phyloP scores from a whole-genome alignment of 2,329 filamentous ascomycete genomes.

The Grosmannia penicillata region DNA sequence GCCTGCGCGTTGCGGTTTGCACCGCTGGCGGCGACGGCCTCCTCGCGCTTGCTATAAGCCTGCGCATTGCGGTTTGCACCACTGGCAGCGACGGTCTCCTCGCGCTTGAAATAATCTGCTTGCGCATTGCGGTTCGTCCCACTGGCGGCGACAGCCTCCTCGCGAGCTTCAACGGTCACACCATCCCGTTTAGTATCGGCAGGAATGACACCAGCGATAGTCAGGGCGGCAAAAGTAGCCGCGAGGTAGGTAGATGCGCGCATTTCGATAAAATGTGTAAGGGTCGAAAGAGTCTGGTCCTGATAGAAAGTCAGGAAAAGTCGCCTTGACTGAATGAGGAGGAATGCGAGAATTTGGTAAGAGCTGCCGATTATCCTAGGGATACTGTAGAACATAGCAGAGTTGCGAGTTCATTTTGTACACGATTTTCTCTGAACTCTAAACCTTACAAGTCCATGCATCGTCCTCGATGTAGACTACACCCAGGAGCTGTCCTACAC shows the following conservation, averaged over 20 bases:
- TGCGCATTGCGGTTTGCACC: not conserved
- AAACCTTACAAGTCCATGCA: no score
- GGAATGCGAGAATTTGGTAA: no score
- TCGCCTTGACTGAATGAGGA: no score
- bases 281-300: not conserved
- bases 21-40: not conserved
- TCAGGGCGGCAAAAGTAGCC: not conserved
- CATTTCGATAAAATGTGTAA: not conserved
- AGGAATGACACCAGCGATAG: not conserved
- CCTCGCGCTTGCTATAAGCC: not conserved
- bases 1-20: not conserved
- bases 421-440: no score
- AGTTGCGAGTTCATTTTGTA: no score
- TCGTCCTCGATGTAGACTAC: no score
- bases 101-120: not conserved
- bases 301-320: no score
- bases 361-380: no score
- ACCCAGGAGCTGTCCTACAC: no score
- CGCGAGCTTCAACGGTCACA: not conserved
- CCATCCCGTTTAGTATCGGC: not conserved
- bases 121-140: not conserved
- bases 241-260: not conserved
- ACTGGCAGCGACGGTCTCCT: not conserved
- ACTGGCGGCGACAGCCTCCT: not conserved
- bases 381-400: no score